These are phyloP conservation scores for Linnemannia exigua DNA, from an alignment of 192 early-diverging fungal species.

Conservation along the genomic window DNA sequence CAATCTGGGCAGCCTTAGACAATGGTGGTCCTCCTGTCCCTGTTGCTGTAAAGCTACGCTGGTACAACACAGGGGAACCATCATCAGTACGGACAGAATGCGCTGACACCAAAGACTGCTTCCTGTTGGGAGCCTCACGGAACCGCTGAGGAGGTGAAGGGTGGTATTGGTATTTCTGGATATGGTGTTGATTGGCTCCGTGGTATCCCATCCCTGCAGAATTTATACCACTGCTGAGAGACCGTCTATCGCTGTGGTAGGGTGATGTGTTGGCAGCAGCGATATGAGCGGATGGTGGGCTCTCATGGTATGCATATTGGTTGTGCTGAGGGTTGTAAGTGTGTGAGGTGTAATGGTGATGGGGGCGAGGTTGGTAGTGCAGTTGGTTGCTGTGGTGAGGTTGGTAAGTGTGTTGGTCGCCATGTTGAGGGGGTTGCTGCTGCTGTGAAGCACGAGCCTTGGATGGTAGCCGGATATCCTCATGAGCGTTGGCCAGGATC, in stretches of 20 bases:
- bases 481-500: conserved; percentile 23
- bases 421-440: background rate
- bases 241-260: background rate
- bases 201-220: background rate
- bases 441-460: background rate
- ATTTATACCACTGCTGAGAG: background rate
- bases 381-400: background rate
- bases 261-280: background rate
- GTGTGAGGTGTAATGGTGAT: background rate
- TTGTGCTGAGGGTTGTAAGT: background rate
- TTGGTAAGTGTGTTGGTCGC: background rate
- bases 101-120: conserved; percentile 11
- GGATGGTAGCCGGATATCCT: conserved; percentile 12
- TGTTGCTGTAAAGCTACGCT: background rate
- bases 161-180: background rate
- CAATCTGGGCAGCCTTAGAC: conserved; percentile 8
- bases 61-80: conserved; percentile 2
- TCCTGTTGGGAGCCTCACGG: background rate
- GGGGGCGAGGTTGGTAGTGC: background rate
- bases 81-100: background rate
- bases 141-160: background rate
- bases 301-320: conserved; percentile 7
- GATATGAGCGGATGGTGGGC: background rate
- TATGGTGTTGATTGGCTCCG: background rate
- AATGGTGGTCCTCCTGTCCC: background rate